Evolutionary conservation across 495 filamentous ascomycete genomes (phyloP).

Genomic region (Penicillium malachiteum): DNA sequence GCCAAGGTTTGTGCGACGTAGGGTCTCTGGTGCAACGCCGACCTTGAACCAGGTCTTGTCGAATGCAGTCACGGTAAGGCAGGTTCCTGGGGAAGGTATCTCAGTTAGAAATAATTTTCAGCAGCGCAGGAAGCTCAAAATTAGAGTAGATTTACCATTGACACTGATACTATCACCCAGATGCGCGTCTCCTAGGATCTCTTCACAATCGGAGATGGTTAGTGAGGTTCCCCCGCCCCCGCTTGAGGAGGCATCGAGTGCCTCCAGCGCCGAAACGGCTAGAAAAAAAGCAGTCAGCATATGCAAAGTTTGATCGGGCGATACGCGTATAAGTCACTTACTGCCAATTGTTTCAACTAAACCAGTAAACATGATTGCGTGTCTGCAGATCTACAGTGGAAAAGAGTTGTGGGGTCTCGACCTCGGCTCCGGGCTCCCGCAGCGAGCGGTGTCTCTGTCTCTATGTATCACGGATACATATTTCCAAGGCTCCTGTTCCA

Average conservation of each 20-base stretch:
- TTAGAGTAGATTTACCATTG: slow-evolving; percentile 58
- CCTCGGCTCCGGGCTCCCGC: no score
- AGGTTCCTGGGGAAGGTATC: slow-evolving; percentile 53
- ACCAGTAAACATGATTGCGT: slow-evolving; percentile 84
- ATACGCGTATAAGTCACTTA: slow-evolving; percentile 37
- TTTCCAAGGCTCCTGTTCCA: no score
- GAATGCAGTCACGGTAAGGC: slow-evolving; percentile 89
- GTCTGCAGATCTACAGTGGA: slow-evolving; percentile 17
- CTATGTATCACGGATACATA: no score
- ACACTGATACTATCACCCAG: slow-evolving; percentile 91
- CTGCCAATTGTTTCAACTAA: slow-evolving; percentile 95
- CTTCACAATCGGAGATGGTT: slow-evolving; percentile 72
- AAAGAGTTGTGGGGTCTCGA: slow-evolving; percentile 6
- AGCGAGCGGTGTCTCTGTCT: no score
- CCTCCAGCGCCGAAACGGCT: slow-evolving; percentile 82
- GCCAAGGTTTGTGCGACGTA: slow-evolving; percentile 93
- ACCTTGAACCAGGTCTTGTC: slow-evolving; percentile 75
- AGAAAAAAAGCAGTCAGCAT: slow-evolving; percentile 14
- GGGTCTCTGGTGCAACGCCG: slow-evolving; percentile 92
- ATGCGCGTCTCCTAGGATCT: slow-evolving; percentile 77
- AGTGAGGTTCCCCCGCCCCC: slow-evolving; percentile 81
- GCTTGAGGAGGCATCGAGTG: slow-evolving; percentile 66
- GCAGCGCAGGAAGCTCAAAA: neutral
- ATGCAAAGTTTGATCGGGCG: neutral
- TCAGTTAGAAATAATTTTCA: neutral